phyloP scores from a whole-genome alignment of 768 basidiomycete species.

The Boletales sp. region DNA sequence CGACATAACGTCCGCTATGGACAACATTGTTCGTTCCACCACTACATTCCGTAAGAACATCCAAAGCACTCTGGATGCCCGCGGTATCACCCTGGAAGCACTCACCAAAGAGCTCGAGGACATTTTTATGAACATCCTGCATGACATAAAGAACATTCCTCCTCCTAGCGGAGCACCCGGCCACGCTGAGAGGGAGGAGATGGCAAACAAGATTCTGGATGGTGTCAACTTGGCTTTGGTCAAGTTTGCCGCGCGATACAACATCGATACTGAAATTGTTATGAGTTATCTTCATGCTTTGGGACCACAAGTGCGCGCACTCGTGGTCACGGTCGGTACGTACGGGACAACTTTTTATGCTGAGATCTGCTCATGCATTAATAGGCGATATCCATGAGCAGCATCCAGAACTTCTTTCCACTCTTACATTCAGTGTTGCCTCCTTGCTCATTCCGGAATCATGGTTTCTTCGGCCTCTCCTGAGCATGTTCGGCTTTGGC shows the following conservation, averaged over 20 bases:
- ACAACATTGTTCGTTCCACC: slow-evolving; percentile 5
- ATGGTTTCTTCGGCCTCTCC: slow-evolving; percentile 14
- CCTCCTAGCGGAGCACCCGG: neutral
- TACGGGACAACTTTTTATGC: neutral
- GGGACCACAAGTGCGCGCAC: neutral
- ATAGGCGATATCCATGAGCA: slow-evolving; percentile 13
- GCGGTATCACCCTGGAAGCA: neutral
- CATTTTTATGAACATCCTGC: slow-evolving; percentile 1
- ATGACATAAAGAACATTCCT: slow-evolving; percentile 2
- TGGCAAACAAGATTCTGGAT: slow-evolving; percentile 7
- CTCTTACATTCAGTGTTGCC: slow-evolving; percentile 1
- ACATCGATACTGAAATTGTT: slow-evolving; percentile 5
- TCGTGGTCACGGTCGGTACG: slow-evolving; percentile 10
- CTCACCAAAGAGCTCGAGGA: slow-evolving; percentile 11
- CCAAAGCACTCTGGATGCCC: slow-evolving; percentile 6
- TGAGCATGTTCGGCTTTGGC: slow-evolving; percentile 14
- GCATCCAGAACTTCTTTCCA: slow-evolving; percentile 4
- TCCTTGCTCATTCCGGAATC: slow-evolving; percentile 8
- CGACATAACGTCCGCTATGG: slow-evolving; percentile 1
- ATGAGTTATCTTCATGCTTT: neutral
- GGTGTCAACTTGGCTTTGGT: slow-evolving; percentile 1
- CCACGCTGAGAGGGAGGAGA: slow-evolving; percentile 1
- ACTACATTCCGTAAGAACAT: slow-evolving; percentile 11
- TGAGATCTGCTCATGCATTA: neutral
- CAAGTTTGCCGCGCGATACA: neutral